Evolutionary conservation across 768 basidiomycete genomes (phyloP).

Genomic region (Leccinum barrowsii): DNA sequence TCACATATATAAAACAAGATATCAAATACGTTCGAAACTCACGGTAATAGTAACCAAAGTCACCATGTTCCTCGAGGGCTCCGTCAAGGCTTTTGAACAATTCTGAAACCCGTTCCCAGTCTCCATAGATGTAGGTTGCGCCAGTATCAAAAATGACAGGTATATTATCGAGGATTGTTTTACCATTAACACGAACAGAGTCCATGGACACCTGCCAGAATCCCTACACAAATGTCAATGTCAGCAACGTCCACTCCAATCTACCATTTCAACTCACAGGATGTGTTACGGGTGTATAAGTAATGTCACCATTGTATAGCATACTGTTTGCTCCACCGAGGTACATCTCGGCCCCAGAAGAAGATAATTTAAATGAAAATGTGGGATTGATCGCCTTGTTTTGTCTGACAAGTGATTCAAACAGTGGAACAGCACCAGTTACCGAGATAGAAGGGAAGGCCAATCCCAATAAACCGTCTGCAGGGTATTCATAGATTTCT

Average conservation of each 20-base stretch:
- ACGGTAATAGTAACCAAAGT: too few species aligned
- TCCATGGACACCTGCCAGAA: too few species aligned
- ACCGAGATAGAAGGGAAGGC: neutral
- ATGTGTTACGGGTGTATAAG: neutral
- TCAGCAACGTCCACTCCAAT: neutral
- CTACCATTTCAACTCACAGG: neutral
- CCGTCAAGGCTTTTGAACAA: too few species aligned
- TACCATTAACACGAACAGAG: too few species aligned
- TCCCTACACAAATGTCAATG: too few species aligned
- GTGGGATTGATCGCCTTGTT: neutral
- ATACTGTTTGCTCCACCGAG: neutral
- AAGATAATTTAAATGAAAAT: neutral
- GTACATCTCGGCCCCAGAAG: neutral
- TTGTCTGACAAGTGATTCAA: neutral
- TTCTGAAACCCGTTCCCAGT: too few species aligned
- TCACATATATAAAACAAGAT: too few species aligned
- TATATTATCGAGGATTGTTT: too few species aligned
- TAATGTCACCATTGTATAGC: neutral
- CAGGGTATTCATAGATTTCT: neutral
- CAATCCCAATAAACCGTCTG: neutral
- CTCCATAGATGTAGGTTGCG: too few species aligned
- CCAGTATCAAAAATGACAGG: too few species aligned
- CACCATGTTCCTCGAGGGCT: too few species aligned
- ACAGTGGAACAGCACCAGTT: neutral
- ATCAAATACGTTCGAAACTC: too few species aligned